Evolutionary conservation across 2,329 filamentous ascomycete species (phyloP).

Genomic region (Amesomyces nigricolor): DNA sequence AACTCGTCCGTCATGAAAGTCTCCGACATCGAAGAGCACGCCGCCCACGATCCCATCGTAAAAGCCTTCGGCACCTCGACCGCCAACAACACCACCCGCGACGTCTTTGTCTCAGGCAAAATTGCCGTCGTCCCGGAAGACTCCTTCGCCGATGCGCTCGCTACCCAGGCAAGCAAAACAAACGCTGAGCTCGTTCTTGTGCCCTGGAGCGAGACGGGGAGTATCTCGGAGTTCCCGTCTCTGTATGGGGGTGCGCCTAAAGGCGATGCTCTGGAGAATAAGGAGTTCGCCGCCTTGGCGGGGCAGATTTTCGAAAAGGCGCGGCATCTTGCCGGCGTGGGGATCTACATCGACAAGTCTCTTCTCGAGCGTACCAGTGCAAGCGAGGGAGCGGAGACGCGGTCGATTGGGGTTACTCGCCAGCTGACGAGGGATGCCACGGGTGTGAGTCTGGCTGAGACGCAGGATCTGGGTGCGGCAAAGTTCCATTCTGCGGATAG

Average conservation of each 20-base stretch:
- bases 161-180: conserved; percentile 63
- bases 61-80: conserved; percentile 62
- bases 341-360: conserved; percentile 68
- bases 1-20: conserved; percentile 93
- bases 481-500: conserved; percentile 13
- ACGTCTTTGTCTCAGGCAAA: conserved; percentile 66
- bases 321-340: conserved; percentile 53
- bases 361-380: conserved; percentile 18
- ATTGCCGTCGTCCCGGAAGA: conserved; percentile 72
- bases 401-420: background rate
- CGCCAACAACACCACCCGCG: conserved; percentile 14
- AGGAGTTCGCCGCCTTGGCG: too few relatives aligned
- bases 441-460: conserved; percentile 16
- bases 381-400: too few relatives aligned
- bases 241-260: conserved; percentile 33
- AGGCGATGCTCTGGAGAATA: conserved; percentile 51
- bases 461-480: conserved; percentile 5
- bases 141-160: conserved; percentile 71
- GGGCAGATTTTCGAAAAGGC: too few relatives aligned
- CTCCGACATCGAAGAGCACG: conserved; percentile 67
- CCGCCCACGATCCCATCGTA: conserved; percentile 69
- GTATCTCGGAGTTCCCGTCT: conserved; percentile 58
- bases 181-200: conserved; percentile 69
- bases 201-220: conserved; percentile 82
- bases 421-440: background rate